Base-by-base conservation (phyloP, 2,329 filamentous ascomycete species). In the Fusarium sp. region DNA sequence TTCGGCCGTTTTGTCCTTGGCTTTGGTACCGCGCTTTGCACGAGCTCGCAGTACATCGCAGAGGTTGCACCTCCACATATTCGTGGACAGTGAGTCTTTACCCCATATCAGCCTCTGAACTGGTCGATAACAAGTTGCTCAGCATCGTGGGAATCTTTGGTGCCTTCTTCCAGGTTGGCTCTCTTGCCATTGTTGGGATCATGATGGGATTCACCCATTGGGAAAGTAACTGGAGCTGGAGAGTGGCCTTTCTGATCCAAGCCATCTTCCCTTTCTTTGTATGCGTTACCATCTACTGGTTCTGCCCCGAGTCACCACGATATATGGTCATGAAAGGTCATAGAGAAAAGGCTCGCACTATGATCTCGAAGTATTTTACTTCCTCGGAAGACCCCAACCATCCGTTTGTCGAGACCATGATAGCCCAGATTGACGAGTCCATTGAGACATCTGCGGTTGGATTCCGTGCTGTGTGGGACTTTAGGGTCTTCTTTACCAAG, bases 261-360 rank as follows among this genome's bases (percentile, higher is more conserved):
- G 59, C 73, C 10, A 59, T 65, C 25, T 75, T 76, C 56, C 73
- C 74, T 1, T 52, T 45, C 5, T 29, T 76, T 10, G 73, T 76
- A 5, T 76, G 73, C 33, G 20, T 62, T 4, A 59, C 70, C 14
- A 75, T 75, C n/a, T 76, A 74, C 45, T 50, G 70, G 35, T 52
- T 69, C 29, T 76, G 74, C 27, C 74, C 74, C 4, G 73, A 76
- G n/a, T 76, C 74, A 4, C 74, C 74, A 3, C 69, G 74, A 31
- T 75, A 74, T 29, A 57, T 76, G 60, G 46, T 75, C n/a, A 76
- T 76, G 74, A 74, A 71, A 35, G 74, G 73, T 1, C 61, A 75
- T 17, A 29, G 66, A 5, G 60, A 75, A 11, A 72, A 75, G 56
- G 74, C 74, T 9, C 70, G 73, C 7, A 33, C 58, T 12, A 69